phyloP scores from a whole-genome alignment of 495 filamentous ascomycete species.

The Penicillium psychrofluorescens region DNA sequence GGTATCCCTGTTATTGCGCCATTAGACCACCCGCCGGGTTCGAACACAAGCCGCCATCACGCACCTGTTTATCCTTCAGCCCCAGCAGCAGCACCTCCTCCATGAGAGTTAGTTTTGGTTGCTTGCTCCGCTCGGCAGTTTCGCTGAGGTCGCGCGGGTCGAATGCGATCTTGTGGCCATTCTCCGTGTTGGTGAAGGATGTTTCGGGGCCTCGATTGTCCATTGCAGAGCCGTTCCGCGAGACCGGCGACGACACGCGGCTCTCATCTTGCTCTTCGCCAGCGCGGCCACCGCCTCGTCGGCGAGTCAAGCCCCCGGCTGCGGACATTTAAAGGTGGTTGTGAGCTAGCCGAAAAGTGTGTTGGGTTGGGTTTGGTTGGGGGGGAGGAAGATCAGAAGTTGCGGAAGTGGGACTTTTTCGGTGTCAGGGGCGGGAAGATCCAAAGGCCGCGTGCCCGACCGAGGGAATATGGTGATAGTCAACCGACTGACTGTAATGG shows the following conservation, averaged over 20 bases:
- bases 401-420: conserved; percentile 20
- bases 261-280: conserved; percentile 55
- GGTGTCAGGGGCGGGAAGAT: conserved; percentile 26
- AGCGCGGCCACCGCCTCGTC: conserved; percentile 62
- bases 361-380: conserved; percentile 3
- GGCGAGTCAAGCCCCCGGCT: conserved; percentile 66
- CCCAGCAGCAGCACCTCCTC: conserved; percentile 93
- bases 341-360: too few species aligned
- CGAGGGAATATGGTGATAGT: background rate
- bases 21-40: background rate
- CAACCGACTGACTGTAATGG: too few species aligned
- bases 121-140: conserved; percentile 91
- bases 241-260: conserved; percentile 62
- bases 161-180: conserved; percentile 97
- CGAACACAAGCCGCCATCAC: conserved; percentile 1
- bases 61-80: conserved; percentile 96
- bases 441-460: conserved; percentile 12
- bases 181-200: conserved; percentile 85
- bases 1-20: conserved; percentile 60
- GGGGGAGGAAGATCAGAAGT: conserved; percentile 13
- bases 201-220: conserved; percentile 73
- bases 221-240: conserved; percentile 49
- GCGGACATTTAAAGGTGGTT: conserved; percentile 45
- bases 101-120: conserved; percentile 97
- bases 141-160: conserved; percentile 97